Evolutionary conservation across 2,329 filamentous ascomycete genomes (phyloP).

Genomic region (Alternaria ventricosa): DNA sequence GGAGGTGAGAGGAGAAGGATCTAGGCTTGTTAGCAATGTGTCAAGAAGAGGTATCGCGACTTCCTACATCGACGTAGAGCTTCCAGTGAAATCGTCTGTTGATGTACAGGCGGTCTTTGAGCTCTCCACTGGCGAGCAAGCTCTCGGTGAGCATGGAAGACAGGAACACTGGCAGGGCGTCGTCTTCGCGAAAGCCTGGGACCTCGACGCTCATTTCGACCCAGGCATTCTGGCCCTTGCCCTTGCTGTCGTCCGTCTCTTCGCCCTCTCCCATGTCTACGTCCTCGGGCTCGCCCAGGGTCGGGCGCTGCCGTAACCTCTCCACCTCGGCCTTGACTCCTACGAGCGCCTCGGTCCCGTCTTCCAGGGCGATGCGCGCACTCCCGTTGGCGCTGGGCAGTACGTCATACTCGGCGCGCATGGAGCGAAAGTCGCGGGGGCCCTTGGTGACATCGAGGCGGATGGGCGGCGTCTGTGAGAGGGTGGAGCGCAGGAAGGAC

Average conservation of each 20-base stretch:
- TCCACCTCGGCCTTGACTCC: slow-evolving; percentile 96
- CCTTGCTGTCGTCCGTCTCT: slow-evolving; percentile 34
- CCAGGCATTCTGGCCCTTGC: slow-evolving; percentile 70
- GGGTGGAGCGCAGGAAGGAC: slow-evolving; percentile 89
- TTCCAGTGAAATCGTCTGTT: slow-evolving; percentile 96
- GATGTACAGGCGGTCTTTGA: slow-evolving; percentile 77
- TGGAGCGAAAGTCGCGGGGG: slow-evolving; percentile 84
- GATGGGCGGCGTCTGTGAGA: slow-evolving; percentile 80
- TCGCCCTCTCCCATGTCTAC: slow-evolving; percentile 51
- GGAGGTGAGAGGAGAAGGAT: slow-evolving; percentile 92
- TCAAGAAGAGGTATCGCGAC: background rate
- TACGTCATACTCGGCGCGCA: slow-evolving; percentile 89
- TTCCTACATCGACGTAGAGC: slow-evolving; percentile 85
- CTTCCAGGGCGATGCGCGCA: slow-evolving; percentile 90
- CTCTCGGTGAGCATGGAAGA: slow-evolving; percentile 89
- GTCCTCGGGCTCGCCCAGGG: slow-evolving; percentile 35
- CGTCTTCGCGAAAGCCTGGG: slow-evolving; percentile 88
- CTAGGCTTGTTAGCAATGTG: slow-evolving; percentile 54
- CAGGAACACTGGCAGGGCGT: slow-evolving; percentile 85
- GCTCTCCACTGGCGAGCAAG: slow-evolving; percentile 72
- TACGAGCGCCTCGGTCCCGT: slow-evolving; percentile 94
- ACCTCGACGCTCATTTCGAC: slow-evolving; percentile 92
- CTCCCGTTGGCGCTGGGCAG: slow-evolving; percentile 90
- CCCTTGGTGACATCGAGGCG: slow-evolving; percentile 71
- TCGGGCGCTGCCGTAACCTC: slow-evolving; percentile 60